Evolutionary conservation across 192 early-diverging fungal genomes (phyloP).

Genomic region (Entrophospora sp.): DNA sequence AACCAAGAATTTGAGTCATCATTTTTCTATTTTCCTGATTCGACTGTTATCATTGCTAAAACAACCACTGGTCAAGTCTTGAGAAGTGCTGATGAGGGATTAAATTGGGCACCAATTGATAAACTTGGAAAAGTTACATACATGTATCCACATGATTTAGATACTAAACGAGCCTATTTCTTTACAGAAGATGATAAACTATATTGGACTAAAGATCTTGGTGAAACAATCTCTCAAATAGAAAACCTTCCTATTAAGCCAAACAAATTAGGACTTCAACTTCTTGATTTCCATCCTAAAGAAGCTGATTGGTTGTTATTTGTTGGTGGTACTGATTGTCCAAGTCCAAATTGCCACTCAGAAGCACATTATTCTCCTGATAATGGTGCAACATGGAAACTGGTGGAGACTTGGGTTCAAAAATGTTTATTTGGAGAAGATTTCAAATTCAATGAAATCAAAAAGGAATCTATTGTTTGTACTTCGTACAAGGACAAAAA

Average conservation of each 20-base stretch:
- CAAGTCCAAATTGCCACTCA: constrained; percentile 50
- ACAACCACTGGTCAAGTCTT: constrained; percentile 53
- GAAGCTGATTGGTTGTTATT: constrained; percentile 84
- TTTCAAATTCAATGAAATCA: constrained; percentile 42
- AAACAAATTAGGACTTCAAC: constrained; percentile 56
- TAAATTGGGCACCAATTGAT: constrained; percentile 55
- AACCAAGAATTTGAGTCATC: constrained; percentile 45
- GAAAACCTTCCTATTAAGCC: constrained; percentile 47
- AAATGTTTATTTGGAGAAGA: constrained; percentile 80
- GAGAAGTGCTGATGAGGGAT: constrained; percentile 66
- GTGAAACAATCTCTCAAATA: constrained; percentile 39
- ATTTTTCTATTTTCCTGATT: constrained; percentile 60
- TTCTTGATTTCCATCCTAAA: constrained; percentile 84
- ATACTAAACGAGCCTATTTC: constrained; percentile 38
- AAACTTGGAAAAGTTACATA: constrained; percentile 40
- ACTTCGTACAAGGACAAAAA: constrained; percentile 52
- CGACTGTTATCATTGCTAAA: constrained; percentile 51
- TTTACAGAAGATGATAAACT: constrained; percentile 42
- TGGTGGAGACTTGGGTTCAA: constrained; percentile 69
- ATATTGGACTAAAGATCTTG: constrained; percentile 49
- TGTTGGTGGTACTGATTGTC: constrained; percentile 51
- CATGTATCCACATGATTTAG: constrained; percentile 64
- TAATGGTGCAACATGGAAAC: constrained; percentile 61
- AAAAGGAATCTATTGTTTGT: constrained; percentile 70
- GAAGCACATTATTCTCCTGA: constrained; percentile 63